These are phyloP conservation scores for Nitzschia inconspicua DNA, from an alignment of 108 stramenopile genomes.

Conservation along the genomic window DNA sequence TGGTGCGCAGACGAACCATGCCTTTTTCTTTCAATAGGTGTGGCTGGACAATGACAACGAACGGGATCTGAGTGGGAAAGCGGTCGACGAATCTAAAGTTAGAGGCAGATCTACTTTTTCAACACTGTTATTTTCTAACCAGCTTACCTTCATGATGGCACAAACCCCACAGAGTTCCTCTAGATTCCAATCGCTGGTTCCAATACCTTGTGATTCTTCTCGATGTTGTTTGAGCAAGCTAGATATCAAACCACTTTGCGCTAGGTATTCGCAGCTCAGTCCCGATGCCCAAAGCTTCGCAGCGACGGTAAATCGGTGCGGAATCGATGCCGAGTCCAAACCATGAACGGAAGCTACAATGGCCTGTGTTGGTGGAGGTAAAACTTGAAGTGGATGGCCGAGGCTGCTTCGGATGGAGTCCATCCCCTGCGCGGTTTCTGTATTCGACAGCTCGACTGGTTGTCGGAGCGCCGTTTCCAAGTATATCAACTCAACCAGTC, in stretches of 20 bases:
- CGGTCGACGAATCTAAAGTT: background rate
- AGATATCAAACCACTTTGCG: constrained; percentile 67
- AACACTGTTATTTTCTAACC: background rate
- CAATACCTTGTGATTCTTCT: constrained; percentile 25
- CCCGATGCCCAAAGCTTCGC: constrained; percentile 61
- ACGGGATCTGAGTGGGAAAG: constrained; percentile 52
- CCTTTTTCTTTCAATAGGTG: constrained; percentile 70
- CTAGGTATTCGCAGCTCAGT: constrained; percentile 72
- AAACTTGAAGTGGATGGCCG: constrained; percentile 46
- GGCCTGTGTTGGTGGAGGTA: constrained; percentile 39
- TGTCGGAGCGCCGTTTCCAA: constrained; percentile 27
- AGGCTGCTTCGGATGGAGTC: constrained; percentile 50
- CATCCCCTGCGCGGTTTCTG: constrained; percentile 20
- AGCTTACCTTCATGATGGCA: constrained; percentile 46
- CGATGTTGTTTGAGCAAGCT: constrained; percentile 44
- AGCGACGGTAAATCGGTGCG: constrained; percentile 57
- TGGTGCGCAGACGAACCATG: constrained; percentile 58
- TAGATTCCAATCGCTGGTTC: constrained; percentile 48
- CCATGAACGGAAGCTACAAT: constrained; percentile 64
- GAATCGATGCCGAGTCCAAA: constrained; percentile 41
- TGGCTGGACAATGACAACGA: constrained; percentile 67
- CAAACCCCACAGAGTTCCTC: constrained; percentile 69
- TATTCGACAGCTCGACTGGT: background rate
- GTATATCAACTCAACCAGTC: constrained; percentile 65
- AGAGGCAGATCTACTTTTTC: background rate